Evolutionary conservation across 306 rosid genomes (phyloP).

Genomic region (Begonia masoniana): DNA sequence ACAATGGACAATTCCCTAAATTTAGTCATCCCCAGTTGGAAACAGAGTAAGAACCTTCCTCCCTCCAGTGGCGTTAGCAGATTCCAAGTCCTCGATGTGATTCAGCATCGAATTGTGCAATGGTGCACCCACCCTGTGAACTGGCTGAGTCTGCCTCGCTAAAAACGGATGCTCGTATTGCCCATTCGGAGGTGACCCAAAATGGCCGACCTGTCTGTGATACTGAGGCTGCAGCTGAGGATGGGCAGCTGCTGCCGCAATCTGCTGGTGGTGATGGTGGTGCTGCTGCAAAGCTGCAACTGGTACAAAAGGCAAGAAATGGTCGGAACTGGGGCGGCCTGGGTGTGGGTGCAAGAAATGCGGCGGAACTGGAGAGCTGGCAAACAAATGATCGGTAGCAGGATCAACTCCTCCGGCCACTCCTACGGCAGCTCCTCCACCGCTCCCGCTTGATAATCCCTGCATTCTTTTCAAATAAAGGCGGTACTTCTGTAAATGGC

Average conservation of each 20-base stretch:
- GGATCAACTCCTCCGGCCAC: conserved; percentile 30
- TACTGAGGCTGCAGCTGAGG: conserved; percentile 45
- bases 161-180: conserved; percentile 77
- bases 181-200: conserved; percentile 76
- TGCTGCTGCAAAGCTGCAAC: conserved; percentile 73
- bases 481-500: conserved; percentile 89
- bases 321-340: conserved; percentile 62
- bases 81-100: conserved; percentile 69
- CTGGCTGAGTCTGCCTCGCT: conserved; percentile 51
- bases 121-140: conserved; percentile 70
- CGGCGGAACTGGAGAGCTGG: conserved; percentile 83
- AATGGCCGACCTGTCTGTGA: conserved; percentile 74
- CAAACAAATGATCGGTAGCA: conserved; percentile 80
- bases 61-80: conserved; percentile 69
- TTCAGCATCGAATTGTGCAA: conserved; percentile 39
- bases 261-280: conserved; percentile 66
- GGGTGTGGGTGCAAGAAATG: conserved; percentile 77
- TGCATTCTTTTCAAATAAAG: conserved; percentile 95
- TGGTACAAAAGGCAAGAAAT: conserved; percentile 77
- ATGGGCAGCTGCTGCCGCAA: conserved; percentile 27
- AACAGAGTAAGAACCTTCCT: conserved; percentile 84
- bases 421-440: conserved; percentile 23
- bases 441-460: conserved; percentile 44
- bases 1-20: conserved; percentile 15
- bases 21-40: conserved; percentile 87